phyloP scores from a whole-genome alignment of 345 rosid genomes.

The Aquilaria malaccensis region DNA sequence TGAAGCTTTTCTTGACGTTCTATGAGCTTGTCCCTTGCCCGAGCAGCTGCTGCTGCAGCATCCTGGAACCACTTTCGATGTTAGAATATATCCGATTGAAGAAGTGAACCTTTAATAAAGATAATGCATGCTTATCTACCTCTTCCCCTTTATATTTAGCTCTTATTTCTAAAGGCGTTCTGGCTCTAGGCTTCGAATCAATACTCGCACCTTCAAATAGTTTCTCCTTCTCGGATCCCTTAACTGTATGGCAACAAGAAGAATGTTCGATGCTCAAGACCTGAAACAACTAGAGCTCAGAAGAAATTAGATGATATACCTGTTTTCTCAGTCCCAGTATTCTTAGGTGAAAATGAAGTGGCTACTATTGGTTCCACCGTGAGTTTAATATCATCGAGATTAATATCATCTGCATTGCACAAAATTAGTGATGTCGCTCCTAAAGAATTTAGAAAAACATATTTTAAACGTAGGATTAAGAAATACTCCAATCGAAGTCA shows the following conservation, averaged over 20 bases:
- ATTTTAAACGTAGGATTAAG: too few relatives aligned
- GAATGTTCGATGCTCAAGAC: constrained; percentile 8
- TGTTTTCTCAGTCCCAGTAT: constrained; percentile 31
- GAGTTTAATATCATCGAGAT: constrained; percentile 35
- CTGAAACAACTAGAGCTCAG: not conserved
- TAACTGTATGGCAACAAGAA: constrained; percentile 24
- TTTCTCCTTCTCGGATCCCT: constrained; percentile 45
- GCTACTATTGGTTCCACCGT: constrained; percentile 14
- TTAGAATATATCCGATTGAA: constrained; percentile 15
- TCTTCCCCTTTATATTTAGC: constrained; percentile 71
- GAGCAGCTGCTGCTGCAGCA: constrained; percentile 63
- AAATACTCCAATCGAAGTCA: too few relatives aligned
- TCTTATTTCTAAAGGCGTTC: constrained; percentile 80
- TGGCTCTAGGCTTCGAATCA: constrained; percentile 47
- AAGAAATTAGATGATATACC: constrained; percentile 26
- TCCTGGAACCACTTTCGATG: constrained; percentile 35
- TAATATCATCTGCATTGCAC: constrained; percentile 59
- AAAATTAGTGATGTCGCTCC: not conserved
- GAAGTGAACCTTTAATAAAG: not conserved
- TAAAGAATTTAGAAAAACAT: too few relatives aligned
- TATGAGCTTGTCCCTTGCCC: constrained; percentile 65
- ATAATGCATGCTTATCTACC: constrained; percentile 25
- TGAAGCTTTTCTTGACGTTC: constrained; percentile 77
- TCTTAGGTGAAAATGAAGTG: constrained; percentile 30
- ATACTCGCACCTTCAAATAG: constrained; percentile 60